A percentile compares a stretch with the other conserved stretches of the same genome.
Conservation (phyloP, 306 rosid species). For the Benincasa hispida region DNA sequence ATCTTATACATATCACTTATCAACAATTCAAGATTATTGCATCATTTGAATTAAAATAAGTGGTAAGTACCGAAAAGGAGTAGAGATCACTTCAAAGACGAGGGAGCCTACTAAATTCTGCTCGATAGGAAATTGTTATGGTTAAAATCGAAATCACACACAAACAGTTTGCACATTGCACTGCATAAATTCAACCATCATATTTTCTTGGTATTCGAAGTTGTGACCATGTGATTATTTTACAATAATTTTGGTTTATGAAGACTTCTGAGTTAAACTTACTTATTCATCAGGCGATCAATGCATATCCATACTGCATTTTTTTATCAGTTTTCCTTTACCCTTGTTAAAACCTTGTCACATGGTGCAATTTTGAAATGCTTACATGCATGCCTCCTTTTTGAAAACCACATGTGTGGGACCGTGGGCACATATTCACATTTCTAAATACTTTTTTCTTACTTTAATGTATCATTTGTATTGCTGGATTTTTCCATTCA, state of each 20-base stretch:
- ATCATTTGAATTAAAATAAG: neutral
- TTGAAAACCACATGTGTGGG: neutral
- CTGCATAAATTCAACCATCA: neutral
- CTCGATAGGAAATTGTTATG: neutral
- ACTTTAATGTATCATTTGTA: neutral
- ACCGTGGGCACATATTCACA: neutral
- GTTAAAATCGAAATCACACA: neutral
- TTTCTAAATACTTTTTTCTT: neutral
- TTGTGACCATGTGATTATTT: neutral
- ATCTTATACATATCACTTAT: neutral
- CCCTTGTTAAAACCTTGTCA: neutral
- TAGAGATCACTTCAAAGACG: neutral
- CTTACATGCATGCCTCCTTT: neutral
- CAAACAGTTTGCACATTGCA: no score
- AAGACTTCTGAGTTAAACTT: neutral
- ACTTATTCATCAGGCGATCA: neutral
- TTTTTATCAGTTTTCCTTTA: neutral
- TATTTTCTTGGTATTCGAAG: neutral
- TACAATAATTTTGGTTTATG: neutral
- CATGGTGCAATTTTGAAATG: neutral
- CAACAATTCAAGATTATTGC: neutral
- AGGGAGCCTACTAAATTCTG: neutral
- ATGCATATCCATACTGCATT: neutral
- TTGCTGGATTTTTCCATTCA: neutral
- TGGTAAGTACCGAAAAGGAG: neutral